Evolutionary conservation across 495 filamentous ascomycete species (phyloP).

Genomic region (Amphirosellinia nigrospora): DNA sequence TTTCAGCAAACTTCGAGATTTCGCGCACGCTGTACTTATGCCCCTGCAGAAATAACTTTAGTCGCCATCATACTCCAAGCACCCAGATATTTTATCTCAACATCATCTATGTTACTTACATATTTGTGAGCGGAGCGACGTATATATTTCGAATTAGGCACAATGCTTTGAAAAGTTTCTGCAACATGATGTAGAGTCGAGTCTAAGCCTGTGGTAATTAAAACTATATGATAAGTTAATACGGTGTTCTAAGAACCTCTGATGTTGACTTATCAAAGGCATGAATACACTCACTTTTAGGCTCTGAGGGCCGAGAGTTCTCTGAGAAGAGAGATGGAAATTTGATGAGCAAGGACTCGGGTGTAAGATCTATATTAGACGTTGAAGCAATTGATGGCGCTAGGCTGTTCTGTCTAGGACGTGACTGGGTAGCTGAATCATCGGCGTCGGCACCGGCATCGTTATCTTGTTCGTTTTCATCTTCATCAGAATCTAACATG

Average conservation of each 20-base stretch:
- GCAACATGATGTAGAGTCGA: constrained; percentile 84
- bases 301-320: constrained; percentile 56
- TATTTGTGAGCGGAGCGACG: constrained; percentile 79
- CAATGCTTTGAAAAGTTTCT: constrained; percentile 73
- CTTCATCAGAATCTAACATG: constrained; percentile 67
- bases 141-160: constrained; percentile 88
- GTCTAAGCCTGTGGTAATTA: constrained; percentile 87
- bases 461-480: constrained; percentile 36
- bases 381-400: constrained; percentile 67
- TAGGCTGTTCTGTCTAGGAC: constrained; percentile 54
- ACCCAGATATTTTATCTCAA: background rate
- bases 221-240: constrained; percentile 49
- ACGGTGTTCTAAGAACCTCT: background rate
- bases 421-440: constrained; percentile 43
- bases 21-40: constrained; percentile 90
- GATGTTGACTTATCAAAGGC: background rate
- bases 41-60: constrained; percentile 35
- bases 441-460: constrained; percentile 55
- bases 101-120: constrained; percentile 18
- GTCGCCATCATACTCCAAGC: background rate
- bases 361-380: constrained; percentile 69
- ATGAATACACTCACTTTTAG: constrained; percentile 56
- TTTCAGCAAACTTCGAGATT: constrained; percentile 83
- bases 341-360: constrained; percentile 68
- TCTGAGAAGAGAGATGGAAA: constrained; percentile 84